A percentile compares a stretch with the other conserved stretches of the same genome.
Conservation (phyloP, 1,284 basidiomycete species). For the Xerocomus cyaneibrunnescens region DNA sequence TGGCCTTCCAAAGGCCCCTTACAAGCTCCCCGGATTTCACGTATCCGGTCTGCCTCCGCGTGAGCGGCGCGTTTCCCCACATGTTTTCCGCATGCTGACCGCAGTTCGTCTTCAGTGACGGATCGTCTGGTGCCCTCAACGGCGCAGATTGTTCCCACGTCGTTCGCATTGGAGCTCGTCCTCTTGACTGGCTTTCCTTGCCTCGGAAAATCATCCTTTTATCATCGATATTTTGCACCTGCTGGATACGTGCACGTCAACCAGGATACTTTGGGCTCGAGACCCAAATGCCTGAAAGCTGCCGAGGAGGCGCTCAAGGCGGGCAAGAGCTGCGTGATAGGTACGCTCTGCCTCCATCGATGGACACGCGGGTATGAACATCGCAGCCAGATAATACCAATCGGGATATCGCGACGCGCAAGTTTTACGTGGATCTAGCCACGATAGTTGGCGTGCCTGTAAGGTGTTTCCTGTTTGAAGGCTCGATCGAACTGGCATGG, state of each 20-base stretch:
- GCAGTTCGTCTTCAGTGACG: constrained; percentile 43
- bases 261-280: constrained; percentile 77
- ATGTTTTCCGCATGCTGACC: constrained; percentile 4
- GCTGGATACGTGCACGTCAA: constrained; percentile 80
- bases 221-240: constrained; percentile 64
- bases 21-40: constrained; percentile 59
- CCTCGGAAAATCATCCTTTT: constrained; percentile 87
- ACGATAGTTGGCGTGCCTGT: constrained; percentile 47
- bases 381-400: constrained; percentile 78
- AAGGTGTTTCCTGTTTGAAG: constrained; percentile 68
- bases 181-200: constrained; percentile 89
- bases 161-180: constrained; percentile 53
- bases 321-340: constrained; percentile 73
- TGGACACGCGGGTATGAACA: background rate
- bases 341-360: constrained; percentile 40
- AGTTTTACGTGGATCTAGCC: constrained; percentile 67
- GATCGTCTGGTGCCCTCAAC: constrained; percentile 56
- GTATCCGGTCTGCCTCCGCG: constrained; percentile 49
- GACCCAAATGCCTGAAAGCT: constrained; percentile 72
- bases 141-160: constrained; percentile 28
- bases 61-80: constrained; percentile 23
- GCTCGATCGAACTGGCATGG: constrained; percentile 75
- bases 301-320: constrained; percentile 56
- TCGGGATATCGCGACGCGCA: constrained; percentile 66
- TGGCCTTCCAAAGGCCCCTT: constrained; percentile 45